A percentile compares a stretch with the other conserved stretches of the same genome.
Conservation (phyloP, 129 eudicot species). For the Kitagawia praeruptora region DNA sequence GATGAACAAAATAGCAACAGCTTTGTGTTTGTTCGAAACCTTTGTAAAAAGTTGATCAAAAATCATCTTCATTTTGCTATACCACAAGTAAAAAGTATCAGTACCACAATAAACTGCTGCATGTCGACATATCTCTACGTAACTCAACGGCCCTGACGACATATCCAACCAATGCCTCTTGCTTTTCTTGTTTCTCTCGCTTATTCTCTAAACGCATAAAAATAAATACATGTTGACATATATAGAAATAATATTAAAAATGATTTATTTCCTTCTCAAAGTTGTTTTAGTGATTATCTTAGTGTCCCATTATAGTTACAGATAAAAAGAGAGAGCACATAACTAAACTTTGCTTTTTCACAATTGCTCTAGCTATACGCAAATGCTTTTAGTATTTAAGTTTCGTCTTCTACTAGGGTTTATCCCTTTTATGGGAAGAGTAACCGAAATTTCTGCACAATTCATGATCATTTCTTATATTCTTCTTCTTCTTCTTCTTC, state of each 20-base stretch:
- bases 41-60: too few relatives aligned
- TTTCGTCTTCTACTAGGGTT: not conserved
- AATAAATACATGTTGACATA: not conserved
- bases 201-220: not conserved
- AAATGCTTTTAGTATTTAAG: not conserved
- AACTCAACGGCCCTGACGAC: constrained; percentile 13
- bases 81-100: not conserved
- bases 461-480: not conserved
- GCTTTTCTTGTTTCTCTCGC: not conserved
- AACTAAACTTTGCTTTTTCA: not conserved
- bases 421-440: not conserved
- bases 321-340: not conserved
- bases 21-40: not conserved
- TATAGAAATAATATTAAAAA: not conserved
- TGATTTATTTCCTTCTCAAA: not conserved
- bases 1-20: not conserved
- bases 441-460: not conserved
- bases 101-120: constrained; percentile 4
- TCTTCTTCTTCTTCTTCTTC: not conserved
- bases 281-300: constrained; percentile 10
- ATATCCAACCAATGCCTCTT: constrained; percentile 7
- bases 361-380: not conserved
- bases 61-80: not conserved
- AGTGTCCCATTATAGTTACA: constrained; percentile 7
- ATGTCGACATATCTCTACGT: constrained; percentile 19